Evolutionary conservation across 768 basidiomycete species (phyloP), one percentile per base, ranked within the genome.

Genomic region (Macrocybe gigantea): DNA sequence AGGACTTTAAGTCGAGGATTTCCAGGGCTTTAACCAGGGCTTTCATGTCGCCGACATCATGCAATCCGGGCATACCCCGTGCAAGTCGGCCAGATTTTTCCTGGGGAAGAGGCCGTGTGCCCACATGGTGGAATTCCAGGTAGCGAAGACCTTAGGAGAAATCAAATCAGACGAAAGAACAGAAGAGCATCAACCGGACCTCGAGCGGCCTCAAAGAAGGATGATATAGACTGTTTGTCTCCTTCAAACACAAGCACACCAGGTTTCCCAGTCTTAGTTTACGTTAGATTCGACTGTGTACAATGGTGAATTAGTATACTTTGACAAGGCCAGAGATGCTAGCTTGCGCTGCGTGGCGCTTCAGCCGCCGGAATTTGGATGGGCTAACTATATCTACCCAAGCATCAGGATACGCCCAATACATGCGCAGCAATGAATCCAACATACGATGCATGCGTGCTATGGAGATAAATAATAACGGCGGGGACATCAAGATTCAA

Each of bases 231-330:
- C 29, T 59, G 54, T 40, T 63, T 64, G 33, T 53, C 56, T 7
- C 71, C 71, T 15, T 73, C 64, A 44, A 73, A 71, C 6, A 75
- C 64, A 5, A 73, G 63, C 36, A 75, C 63, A 2, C 72, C 73
- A 0, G 72, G 72, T 51, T 62, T 69, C 5, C 73, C 71, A 45
- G 58, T 68, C 69, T 74, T 42, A 8, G 22, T 5, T 45, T 6
- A 35, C 4, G 12, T 37, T 29, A 5, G 33, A 30, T 34, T 13
- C 12, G 13, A 22, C 33, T 33, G 12, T 36, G 6, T 0, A 9
- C 5, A 12, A 12, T 38, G 10, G 29, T 12, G 32, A 39, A 10
- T 22, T 22, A 22, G 13, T 12, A 39, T 38, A 66, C 72, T 61
- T 74, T 74, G 32, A 68, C 72, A 9, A 71, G 58, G 12, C 73